These are phyloP conservation scores for Viridothelium virens DNA, from an alignment of 495 filamentous ascomycete genomes.

Conservation along the genomic window DNA sequence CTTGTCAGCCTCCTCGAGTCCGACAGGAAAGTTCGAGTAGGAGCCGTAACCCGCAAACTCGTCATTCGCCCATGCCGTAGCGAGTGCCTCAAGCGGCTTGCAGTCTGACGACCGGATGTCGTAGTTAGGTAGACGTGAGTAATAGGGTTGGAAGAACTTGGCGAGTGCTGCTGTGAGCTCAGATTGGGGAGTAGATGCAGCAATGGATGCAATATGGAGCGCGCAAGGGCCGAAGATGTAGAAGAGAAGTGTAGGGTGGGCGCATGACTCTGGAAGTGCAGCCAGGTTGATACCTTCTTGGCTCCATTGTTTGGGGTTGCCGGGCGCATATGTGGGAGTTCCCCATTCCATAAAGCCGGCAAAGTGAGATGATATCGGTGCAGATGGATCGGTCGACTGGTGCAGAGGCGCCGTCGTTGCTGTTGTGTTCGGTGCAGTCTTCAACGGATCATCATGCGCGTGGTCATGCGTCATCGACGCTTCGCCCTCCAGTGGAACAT, in stretches of 20 bases:
- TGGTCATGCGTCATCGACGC: background rate
- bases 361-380: constrained; percentile 29
- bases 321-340: constrained; percentile 52
- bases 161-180: constrained; percentile 41
- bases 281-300: constrained; percentile 75
- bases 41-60: constrained; percentile 80
- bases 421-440: constrained; percentile 27
- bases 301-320: constrained; percentile 62
- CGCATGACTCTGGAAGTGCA: constrained; percentile 48
- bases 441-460: constrained; percentile 11
- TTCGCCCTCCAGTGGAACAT: constrained; percentile 21
- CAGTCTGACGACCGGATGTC: constrained; percentile 46
- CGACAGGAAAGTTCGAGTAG: constrained; percentile 83
- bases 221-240: constrained; percentile 69
- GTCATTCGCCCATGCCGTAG: constrained; percentile 77
- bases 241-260: constrained; percentile 85
- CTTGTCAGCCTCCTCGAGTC: constrained; percentile 57
- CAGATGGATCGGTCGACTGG: constrained; percentile 20
- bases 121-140: constrained; percentile 65
- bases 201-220: constrained; percentile 43
- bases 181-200: constrained; percentile 41
- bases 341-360: constrained; percentile 61
- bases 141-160: constrained; percentile 66
- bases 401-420: constrained; percentile 32
- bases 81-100: constrained; percentile 52